These are phyloP conservation scores for Krasilnikovozyma curviuscula DNA, from an alignment of 768 basidiomycete species.

Conservation along the genomic window DNA sequence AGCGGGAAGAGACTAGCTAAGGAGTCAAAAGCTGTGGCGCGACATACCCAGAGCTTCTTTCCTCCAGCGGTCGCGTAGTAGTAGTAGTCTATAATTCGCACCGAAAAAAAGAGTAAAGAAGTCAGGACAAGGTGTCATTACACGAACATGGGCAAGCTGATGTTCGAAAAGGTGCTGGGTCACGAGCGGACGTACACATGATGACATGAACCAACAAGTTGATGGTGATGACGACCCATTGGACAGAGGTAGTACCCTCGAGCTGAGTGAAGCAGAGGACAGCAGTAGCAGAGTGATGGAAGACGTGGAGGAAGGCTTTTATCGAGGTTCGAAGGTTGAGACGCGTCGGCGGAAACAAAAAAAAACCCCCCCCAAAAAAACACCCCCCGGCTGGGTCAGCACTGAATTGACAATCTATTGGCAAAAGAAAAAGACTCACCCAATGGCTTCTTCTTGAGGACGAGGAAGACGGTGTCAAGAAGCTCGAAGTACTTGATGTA, in stretches of 20 bases:
- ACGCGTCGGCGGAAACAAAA: too few relatives aligned
- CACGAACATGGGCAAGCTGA: too few relatives aligned
- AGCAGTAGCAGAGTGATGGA: constrained; percentile 97
- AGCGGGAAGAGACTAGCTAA: background rate
- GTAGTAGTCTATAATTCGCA: constrained; percentile 84
- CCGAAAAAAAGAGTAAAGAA: too few relatives aligned
- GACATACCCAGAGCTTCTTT: constrained; percentile 71
- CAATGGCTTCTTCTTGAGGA: constrained; percentile 92
- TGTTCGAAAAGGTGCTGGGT: background rate
- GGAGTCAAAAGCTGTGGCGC: background rate
- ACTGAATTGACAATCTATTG: background rate
- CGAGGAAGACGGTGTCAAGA: constrained; percentile 89
- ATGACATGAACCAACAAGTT: constrained; percentile 87
- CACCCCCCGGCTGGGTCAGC: too few relatives aligned
- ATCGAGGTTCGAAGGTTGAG: too few relatives aligned
- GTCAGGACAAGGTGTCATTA: too few relatives aligned
- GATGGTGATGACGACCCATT: constrained; percentile 83
- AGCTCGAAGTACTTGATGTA: constrained; percentile 96
- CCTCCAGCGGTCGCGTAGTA: constrained; percentile 97
- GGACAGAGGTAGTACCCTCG: constrained; percentile 83
- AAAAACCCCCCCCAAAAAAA: too few relatives aligned
- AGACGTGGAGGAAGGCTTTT: constrained; percentile 88
- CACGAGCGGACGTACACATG: constrained; percentile 57
- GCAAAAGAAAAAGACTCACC: constrained; percentile 34
- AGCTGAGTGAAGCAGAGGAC: constrained; percentile 85